Percentiles rank a stretch among this genome's conserved stretches.
These are phyloP conservation scores for Malassezia dermatis DNA, from an alignment of 1,284 basidiomycete genomes.

Conservation along the genomic window DNA sequence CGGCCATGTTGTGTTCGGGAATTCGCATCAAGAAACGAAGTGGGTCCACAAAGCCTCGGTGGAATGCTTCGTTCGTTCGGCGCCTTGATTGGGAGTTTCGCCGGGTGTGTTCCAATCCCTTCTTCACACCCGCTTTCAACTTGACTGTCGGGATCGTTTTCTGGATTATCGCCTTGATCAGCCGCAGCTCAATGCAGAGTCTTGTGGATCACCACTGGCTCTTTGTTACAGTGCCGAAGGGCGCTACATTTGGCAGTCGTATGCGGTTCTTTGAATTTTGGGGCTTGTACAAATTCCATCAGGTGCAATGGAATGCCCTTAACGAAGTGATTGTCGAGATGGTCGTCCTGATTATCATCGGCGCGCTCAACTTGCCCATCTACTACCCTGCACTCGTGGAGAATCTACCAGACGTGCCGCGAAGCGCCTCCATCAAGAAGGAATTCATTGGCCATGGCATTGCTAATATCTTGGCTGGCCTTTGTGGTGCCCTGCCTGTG, in stretches of 20 bases:
- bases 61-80: background rate
- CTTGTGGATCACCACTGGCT: conserved; percentile 9
- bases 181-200: background rate
- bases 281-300: background rate
- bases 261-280: conserved; percentile 12
- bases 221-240: conserved; percentile 1
- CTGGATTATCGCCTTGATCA: conserved; percentile 1
- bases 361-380: conserved; percentile 8
- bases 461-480: background rate
- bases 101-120: background rate
- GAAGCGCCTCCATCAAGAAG: background rate
- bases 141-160: background rate
- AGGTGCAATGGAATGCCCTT: conserved; percentile 3
- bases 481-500: background rate
- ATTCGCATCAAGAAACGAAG: conserved; percentile 3
- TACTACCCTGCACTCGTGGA: conserved; percentile 8
- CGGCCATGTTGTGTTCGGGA: background rate
- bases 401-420: background rate
- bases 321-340: conserved; percentile 1
- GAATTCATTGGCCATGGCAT: conserved; percentile 10
- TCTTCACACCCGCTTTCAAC: conserved; percentile 1
- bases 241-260: background rate
- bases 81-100: conserved; percentile 6
- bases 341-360: conserved; percentile 4
- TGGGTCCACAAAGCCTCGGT: background rate